phyloP scores from a whole-genome alignment of 192 early-diverging fungal genomes.

The Paraglomus brasilianum region DNA sequence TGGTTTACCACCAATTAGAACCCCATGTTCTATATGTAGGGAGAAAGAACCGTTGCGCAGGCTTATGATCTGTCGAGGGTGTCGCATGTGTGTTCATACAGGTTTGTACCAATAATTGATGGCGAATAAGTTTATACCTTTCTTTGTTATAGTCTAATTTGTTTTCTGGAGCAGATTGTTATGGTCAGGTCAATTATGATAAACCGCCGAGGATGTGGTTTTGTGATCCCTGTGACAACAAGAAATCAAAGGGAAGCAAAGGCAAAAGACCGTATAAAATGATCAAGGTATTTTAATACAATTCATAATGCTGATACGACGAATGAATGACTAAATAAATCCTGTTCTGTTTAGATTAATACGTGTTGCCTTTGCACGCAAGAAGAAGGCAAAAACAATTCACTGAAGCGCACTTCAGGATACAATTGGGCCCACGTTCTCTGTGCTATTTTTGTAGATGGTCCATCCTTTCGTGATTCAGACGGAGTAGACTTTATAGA shows the following conservation, averaged over 20 bases:
- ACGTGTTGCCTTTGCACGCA: slow-evolving; percentile 63
- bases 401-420: slow-evolving; percentile 68
- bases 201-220: not conserved
- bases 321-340: too few species aligned
- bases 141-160: not conserved
- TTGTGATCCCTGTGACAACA: slow-evolving; percentile 7
- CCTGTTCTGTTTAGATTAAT: slow-evolving; percentile 48
- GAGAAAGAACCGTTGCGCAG: too few species aligned
- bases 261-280: too few species aligned
- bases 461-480: slow-evolving; percentile 49
- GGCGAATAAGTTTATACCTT: not conserved
- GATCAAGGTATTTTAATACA: too few species aligned
- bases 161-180: not conserved
- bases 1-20: too few species aligned
- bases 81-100: slow-evolving; percentile 1
- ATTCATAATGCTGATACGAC: too few species aligned
- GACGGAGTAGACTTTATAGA: slow-evolving; percentile 45
- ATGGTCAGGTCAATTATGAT: not conserved
- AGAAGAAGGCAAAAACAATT: slow-evolving; percentile 36
- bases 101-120: not conserved
- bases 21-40: too few species aligned
- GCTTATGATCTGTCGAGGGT: not conserved
- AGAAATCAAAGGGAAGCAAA: too few species aligned
- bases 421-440: slow-evolving; percentile 78
- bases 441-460: slow-evolving; percentile 61